Conservation (phyloP, 2,329 filamentous ascomycete species). For the Aspergillus fumigatiaffinis region DNA sequence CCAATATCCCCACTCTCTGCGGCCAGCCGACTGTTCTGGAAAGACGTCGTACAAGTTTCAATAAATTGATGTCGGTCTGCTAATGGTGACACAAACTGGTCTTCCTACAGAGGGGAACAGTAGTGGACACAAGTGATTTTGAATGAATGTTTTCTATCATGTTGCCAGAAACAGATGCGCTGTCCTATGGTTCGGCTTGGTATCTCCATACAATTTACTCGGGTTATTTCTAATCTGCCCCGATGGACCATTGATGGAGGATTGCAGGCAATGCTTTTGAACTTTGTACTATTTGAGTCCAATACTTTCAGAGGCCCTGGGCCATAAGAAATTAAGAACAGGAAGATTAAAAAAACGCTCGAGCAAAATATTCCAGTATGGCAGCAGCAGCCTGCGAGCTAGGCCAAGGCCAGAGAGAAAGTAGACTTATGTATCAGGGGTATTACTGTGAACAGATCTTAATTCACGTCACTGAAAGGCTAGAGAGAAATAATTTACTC, state of each 20-base stretch:
- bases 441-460: conserved; percentile 21
- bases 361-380: background rate
- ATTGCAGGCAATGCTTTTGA: background rate
- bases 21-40: background rate
- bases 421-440: background rate
- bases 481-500: conserved; percentile 50
- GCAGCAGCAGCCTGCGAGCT: background rate
- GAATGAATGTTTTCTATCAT: background rate
- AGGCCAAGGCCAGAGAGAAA: background rate
- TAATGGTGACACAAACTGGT: background rate
- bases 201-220: background rate
- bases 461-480: conserved; percentile 10
- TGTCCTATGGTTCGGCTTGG: background rate
- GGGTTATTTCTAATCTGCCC: background rate
- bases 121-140: background rate
- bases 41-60: background rate
- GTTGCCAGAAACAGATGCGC: background rate
- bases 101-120: background rate
- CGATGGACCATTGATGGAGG: background rate
- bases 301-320: background rate
- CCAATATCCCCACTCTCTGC: background rate
- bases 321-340: background rate
- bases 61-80: background rate
- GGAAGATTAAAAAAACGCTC: background rate
- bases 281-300: background rate